Base-by-base conservation (phyloP, 2,329 filamentous ascomycete species). In the Incumbomyces delicatus region DNA sequence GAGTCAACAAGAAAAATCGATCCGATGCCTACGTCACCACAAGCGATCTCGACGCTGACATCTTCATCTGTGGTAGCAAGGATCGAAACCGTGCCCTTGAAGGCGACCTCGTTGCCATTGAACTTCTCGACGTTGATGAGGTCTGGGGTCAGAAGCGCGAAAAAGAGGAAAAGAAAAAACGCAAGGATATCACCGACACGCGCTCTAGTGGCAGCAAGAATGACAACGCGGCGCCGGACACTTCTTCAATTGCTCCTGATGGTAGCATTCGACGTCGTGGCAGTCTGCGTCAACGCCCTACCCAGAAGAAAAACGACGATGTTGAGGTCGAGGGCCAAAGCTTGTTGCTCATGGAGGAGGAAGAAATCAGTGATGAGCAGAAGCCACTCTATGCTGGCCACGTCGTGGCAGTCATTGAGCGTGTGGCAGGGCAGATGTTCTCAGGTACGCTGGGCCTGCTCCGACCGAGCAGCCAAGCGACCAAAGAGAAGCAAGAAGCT, bases 161-260 rank as follows among this genome's bases (percentile, higher is more conserved):
- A 67, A 98, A 98, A 66, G 92, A 98, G 69, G 92, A 98, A 66
- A 98, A 98, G 78, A 98, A 98, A 80, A 98, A 96, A 74, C 86
- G 92, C 66, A 98, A 98, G 75, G 92, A 98, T 61, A 94, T 95
- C 50, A 94, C 88, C 30, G 92, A 96, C 63, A 89, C 87, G 49
- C 82, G 90, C 54, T 86, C 80, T 59, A 84, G 83, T 53, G 81
- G 81, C 52, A 81, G 77, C 59, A 66, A 69, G 42, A 70, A 66
- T 63, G 77, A 84, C 62, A 76, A 77, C 54, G 72, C 73, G 46
- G 68, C 71, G 35, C 79, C 76, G 57, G 81, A 84, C 45, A 78
- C 82, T 49, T 76, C 76, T 57, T 68, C 73, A 49, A 66, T 73
- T 53, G 75, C 75, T 44, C 72, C 74, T 46, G 90, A 95, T 59